A percentile compares a stretch with the other conserved stretches of the same genome.
Evolutionary conservation across 352 stramenopile species (phyloP).

Genomic region (Blastocystis sp.): DNA sequence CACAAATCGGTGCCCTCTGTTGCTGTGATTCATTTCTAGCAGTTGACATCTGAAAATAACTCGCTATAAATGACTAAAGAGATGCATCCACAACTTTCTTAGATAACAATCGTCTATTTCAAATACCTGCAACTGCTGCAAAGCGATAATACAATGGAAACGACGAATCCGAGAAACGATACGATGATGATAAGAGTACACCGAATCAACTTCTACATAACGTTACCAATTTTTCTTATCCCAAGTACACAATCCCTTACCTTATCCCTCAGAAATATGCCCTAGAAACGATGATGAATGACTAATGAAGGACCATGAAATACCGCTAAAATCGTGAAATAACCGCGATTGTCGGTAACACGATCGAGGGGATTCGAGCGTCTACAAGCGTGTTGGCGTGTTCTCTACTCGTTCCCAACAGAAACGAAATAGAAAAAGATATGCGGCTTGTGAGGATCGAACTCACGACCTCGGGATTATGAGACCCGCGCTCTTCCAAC

Average conservation of each 20-base stretch:
- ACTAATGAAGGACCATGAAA: no score
- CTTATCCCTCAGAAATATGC: not conserved
- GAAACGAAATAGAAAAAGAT: slow-evolving; percentile 15
- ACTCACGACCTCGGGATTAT: slow-evolving; percentile 57
- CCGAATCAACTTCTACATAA: not conserved
- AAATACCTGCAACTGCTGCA: no score
- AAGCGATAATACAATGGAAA: no score
- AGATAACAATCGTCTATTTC: no score
- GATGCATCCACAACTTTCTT: no score
- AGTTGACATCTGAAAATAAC: no score
- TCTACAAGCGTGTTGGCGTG: no score
- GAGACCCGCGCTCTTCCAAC: slow-evolving; percentile 56
- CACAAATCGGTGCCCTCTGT: not conserved
- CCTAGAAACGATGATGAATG: not conserved
- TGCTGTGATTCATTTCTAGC: no score
- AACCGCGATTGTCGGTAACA: not conserved
- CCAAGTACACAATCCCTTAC: not conserved
- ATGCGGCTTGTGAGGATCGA: slow-evolving; percentile 57
- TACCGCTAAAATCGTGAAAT: not conserved
- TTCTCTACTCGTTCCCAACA: not conserved
- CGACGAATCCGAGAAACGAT: not conserved
- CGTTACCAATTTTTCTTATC: not conserved
- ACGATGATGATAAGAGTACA: not conserved
- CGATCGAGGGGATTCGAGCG: not conserved
- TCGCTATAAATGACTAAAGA: no score